These are phyloP conservation scores for Penicillium sp. DNA, from an alignment of 2,329 filamentous ascomycete genomes.

Conservation along the genomic window DNA sequence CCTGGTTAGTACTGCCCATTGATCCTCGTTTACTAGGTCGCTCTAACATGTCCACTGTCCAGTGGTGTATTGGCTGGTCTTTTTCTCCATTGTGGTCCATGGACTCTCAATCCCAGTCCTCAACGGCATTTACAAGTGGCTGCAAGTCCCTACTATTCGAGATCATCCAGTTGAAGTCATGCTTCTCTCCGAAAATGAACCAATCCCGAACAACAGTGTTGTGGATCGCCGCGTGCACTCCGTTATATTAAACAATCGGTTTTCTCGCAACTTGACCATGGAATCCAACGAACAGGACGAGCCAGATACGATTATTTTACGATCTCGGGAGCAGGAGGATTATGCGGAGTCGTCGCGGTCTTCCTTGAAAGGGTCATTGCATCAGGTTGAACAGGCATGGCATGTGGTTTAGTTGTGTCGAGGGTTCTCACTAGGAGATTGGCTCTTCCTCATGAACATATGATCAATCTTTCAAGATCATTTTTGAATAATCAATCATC, in stretches of 20 bases:
- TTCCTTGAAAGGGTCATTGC: constrained; percentile 2
- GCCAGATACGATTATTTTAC: constrained; percentile 8
- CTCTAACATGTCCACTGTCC: constrained; percentile 5
- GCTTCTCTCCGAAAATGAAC: constrained; percentile 36
- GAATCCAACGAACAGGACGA: neutral
- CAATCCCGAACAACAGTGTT: constrained; percentile 36
- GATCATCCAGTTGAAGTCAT: constrained; percentile 36
- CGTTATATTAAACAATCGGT: constrained; percentile 37
- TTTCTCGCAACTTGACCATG: constrained; percentile 20
- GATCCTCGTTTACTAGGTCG: neutral
- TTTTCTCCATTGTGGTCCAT: constrained; percentile 43
- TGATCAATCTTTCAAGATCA: too few species aligned
- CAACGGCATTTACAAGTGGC: constrained; percentile 31
- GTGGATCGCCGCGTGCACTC: constrained; percentile 28
- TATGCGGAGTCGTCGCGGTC: neutral
- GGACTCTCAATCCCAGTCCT: constrained; percentile 40
- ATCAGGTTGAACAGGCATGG: neutral
- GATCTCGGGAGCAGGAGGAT: neutral
- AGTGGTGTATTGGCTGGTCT: constrained; percentile 49
- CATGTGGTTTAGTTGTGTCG: neutral
- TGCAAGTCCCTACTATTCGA: constrained; percentile 30
- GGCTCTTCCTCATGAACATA: too few species aligned
- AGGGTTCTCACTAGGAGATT: too few species aligned
- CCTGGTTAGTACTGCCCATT: constrained; percentile 29
- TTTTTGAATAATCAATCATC: too few species aligned